Conservation (phyloP, 2,329 filamentous ascomycete genomes). For the Ceratocystis eucalypticola region DNA sequence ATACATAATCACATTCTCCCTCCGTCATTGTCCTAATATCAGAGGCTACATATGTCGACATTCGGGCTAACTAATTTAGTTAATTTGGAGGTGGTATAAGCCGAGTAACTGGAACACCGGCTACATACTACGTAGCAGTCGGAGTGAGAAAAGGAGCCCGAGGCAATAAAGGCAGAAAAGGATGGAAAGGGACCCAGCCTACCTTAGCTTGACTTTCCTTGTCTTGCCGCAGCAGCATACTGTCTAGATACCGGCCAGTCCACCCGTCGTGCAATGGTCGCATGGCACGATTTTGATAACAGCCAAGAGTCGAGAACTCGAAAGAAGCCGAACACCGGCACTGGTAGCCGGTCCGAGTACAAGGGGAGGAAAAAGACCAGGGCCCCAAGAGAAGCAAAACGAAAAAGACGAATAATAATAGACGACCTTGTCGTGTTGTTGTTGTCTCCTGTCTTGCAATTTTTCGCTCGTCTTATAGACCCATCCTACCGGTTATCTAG, state of each 20-base stretch:
- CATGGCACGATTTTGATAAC: slow-evolving; percentile 2
- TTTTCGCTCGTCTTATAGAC: not conserved
- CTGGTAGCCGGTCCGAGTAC: not conserved
- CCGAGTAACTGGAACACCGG: not conserved
- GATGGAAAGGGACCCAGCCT: not conserved
- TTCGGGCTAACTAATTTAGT: not conserved
- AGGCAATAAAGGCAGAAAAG: not conserved
- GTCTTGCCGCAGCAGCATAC: not conserved
- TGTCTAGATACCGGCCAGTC: not conserved
- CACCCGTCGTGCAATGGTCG: not conserved
- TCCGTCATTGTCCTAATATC: not conserved
- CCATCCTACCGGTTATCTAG: not conserved
- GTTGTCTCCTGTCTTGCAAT: not conserved
- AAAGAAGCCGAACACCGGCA: not conserved
- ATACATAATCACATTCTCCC: not conserved
- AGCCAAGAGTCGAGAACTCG: not conserved
- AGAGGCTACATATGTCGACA: not conserved
- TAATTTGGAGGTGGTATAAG: not conserved
- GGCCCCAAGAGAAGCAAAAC: not conserved
- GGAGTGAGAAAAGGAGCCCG: not conserved
- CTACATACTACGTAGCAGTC: not conserved
- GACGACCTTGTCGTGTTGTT: not conserved
- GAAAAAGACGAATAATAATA: slow-evolving; percentile 2
- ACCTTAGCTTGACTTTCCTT: not conserved
- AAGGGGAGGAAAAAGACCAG: not conserved